Evolutionary conservation across 305 asterid species (phyloP).

Genomic region (Nicotiana rustica): DNA sequence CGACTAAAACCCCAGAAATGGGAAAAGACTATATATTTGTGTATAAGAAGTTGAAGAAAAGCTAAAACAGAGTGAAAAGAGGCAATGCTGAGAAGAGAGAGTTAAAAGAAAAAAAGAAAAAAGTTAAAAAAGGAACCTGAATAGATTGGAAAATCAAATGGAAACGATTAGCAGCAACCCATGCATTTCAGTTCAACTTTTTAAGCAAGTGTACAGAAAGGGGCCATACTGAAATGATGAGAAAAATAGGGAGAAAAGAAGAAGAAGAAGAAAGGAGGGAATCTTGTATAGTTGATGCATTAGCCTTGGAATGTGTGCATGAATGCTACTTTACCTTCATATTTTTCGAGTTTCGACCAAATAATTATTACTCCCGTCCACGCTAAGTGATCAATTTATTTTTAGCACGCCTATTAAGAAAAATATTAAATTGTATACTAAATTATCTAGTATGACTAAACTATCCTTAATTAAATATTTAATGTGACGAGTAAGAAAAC

Average conservation of each 20-base stretch:
- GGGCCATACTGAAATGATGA: constrained; percentile 22
- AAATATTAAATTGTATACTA: too few relatives aligned
- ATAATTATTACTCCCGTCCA: neutral
- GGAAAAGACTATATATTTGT: constrained; percentile 31
- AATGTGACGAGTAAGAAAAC: too few relatives aligned
- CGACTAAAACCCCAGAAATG: constrained; percentile 35
- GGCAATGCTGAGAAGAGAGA: constrained; percentile 36
- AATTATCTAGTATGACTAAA: too few relatives aligned
- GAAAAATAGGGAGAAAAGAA: constrained; percentile 16
- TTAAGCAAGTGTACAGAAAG: constrained; percentile 25
- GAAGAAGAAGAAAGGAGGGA: constrained; percentile 27
- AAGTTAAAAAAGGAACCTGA: constrained; percentile 33
- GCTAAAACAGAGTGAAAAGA: constrained; percentile 30
- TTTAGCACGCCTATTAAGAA: too few relatives aligned
- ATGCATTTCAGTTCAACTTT: constrained; percentile 45
- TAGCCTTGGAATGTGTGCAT: constrained; percentile 54
- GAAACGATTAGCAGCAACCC: constrained; percentile 18
- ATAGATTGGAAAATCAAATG: constrained; percentile 42
- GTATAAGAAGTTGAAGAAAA: constrained; percentile 35
- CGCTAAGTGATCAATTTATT: too few relatives aligned
- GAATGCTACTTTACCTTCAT: constrained; percentile 38
- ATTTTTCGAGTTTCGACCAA: neutral
- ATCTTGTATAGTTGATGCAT: constrained; percentile 39
- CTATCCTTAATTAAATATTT: too few relatives aligned
- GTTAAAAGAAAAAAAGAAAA: constrained; percentile 31